A percentile compares a stretch with the other conserved stretches of the same genome.
These are phyloP conservation scores for Alternaria sp. DNA, from an alignment of 2,329 filamentous ascomycete species.

Conservation along the genomic window DNA sequence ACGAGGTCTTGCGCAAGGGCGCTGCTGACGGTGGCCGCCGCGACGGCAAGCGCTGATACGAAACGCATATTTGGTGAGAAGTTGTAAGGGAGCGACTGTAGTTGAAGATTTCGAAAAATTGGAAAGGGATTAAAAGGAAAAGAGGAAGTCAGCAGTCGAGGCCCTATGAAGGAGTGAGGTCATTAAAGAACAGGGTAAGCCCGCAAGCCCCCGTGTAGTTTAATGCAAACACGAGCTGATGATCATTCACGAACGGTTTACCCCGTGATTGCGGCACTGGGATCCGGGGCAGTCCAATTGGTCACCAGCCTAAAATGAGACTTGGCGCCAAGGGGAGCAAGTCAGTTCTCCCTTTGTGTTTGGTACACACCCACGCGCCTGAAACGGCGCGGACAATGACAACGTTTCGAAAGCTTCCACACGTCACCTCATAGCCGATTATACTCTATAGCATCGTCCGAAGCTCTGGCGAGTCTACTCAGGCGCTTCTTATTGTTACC, in stretches of 20 bases:
- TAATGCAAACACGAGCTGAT: constrained; percentile 21
- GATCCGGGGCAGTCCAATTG: constrained; percentile 9
- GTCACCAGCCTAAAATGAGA: constrained; percentile 3
- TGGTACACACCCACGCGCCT: constrained; percentile 6
- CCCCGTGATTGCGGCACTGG: constrained; percentile 19
- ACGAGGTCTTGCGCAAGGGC: constrained; percentile 37
- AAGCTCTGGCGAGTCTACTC: background rate
- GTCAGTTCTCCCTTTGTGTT: background rate
- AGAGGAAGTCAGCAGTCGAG: constrained; percentile 2
- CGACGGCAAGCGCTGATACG: constrained; percentile 32
- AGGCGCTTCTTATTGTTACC: background rate
- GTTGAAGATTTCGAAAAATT: constrained; percentile 6
- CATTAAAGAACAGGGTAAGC: background rate
- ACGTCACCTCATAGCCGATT: background rate
- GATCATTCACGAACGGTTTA: constrained; percentile 17
- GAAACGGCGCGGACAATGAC: constrained; percentile 16
- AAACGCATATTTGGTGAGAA: constrained; percentile 32
- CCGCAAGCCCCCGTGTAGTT: constrained; percentile 10
- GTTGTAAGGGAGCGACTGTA: constrained; percentile 24
- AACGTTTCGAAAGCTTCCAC: background rate
- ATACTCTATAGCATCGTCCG: background rate
- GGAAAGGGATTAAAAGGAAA: constrained; percentile 6
- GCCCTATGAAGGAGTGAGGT: background rate
- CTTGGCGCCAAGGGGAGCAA: constrained; percentile 12
- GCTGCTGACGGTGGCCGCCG: constrained; percentile 34